A percentile compares a stretch with the other conserved stretches of the same genome.
Conservation (phyloP, 129 eudicot genomes). For the Saussurea involucrata region DNA sequence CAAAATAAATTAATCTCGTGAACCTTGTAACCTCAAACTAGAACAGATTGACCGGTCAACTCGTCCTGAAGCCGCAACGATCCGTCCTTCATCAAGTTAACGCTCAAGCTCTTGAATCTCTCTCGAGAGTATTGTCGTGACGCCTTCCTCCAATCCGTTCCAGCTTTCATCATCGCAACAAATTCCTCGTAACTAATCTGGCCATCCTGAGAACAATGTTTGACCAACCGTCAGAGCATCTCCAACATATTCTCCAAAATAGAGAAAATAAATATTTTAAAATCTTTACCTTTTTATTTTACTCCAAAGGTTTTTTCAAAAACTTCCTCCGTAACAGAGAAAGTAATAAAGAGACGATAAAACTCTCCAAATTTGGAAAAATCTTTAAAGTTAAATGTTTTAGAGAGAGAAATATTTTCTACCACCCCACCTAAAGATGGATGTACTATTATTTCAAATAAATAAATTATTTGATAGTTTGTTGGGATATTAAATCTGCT, state of each 20-base stretch:
- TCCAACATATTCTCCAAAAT: background rate
- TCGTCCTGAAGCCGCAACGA: constrained; percentile 81
- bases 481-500: too few species aligned
- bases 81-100: constrained; percentile 89
- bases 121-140: constrained; percentile 92
- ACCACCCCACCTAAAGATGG: too few species aligned
- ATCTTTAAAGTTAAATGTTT: too few species aligned
- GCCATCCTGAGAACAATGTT: constrained; percentile 61
- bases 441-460: too few species aligned
- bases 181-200: constrained; percentile 84
- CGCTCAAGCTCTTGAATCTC: constrained; percentile 87
- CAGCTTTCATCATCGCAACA: constrained; percentile 96
- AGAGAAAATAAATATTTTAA: background rate
- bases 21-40: constrained; percentile 42
- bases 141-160: constrained; percentile 99
- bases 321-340: too few species aligned
- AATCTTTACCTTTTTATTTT: background rate
- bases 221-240: constrained; percentile 16
- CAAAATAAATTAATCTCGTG: constrained; percentile 27
- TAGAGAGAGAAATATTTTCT: too few species aligned
- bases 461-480: too few species aligned
- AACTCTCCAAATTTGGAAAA: too few species aligned
- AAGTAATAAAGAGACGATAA: too few species aligned
- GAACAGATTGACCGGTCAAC: constrained; percentile 62
- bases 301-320: background rate